Base-by-base conservation (phyloP, 345 rosid species). In the Odontarrhena argentea region DNA sequence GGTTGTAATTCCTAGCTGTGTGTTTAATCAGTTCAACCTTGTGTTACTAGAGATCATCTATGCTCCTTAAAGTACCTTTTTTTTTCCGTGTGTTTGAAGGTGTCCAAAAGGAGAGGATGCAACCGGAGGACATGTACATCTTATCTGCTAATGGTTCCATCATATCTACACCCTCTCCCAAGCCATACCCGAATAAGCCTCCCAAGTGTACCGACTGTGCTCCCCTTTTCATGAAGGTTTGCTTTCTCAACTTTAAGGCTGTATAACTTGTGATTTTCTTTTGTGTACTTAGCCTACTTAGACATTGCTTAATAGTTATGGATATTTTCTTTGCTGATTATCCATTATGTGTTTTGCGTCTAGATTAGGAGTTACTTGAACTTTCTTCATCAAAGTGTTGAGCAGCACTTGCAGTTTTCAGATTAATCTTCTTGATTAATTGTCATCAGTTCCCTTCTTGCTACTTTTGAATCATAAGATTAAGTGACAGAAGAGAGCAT, bases 61-160 rank as follows among this genome's bases (percentile, higher is more conserved):
- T 58, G 49, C 22, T 57, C 35, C 36, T 24, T 0, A 43, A 43
- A 0, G 13, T 0, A 18, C 6, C n/a, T n/a, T 18, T 47, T 1
- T 28, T 28, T 4, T 2, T 28, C 32, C 5, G 3, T 60, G 41
- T 59, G 55, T 53, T 45, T 70, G 55, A 68, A 93, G 97, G 98
- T 52, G 99, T 94, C 61, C 99, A 94, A 82, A 94, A 94, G 86
- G 99, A 94, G 87, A 86, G 97, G 84, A 88, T 91, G 97, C 85
- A 83, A 60, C 85, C 96, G 1, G 96, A 91, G 34, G 97, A 88
- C 78, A 83, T 91, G 92, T 91, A 91, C 76, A 82, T 91, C 65
- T 71, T 91, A 67, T 82, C 90, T 24, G 74, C 85, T n/a, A 81
- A 80, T 69, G 96, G 99, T 51, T 64, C 83, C 46, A 67, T 79